Percentiles rank a stretch among this genome's conserved stretches.
Evolutionary conservation across 2,329 filamentous ascomycete species (phyloP).

Genomic region (Neonectria hederae): DNA sequence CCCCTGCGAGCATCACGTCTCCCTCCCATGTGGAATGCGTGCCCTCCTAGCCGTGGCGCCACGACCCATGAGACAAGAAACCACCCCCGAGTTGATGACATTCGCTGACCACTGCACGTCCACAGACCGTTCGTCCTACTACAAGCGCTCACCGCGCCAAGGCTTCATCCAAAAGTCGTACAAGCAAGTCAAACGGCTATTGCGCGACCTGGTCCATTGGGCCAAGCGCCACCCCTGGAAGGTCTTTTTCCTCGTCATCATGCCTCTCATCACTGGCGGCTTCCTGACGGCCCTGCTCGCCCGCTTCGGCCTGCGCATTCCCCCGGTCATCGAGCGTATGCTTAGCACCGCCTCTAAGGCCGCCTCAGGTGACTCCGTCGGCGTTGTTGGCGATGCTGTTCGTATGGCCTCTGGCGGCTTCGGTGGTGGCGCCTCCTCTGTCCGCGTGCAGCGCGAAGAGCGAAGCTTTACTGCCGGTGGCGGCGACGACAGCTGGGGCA

Average conservation of each 20-base stretch:
- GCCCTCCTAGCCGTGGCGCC: not conserved
- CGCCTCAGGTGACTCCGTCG: conserved; percentile 57
- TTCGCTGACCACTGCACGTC: conserved; percentile 8
- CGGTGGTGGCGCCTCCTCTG: conserved; percentile 35
- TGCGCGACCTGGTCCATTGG: conserved; percentile 84
- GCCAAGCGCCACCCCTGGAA: conserved; percentile 86
- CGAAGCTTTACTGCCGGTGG: conserved; percentile 47
- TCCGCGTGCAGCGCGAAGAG: conserved; percentile 46
- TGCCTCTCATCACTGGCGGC: conserved; percentile 88
- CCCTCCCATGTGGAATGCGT: conserved; percentile 1
- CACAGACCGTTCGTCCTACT: conserved; percentile 68
- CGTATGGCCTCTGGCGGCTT: conserved; percentile 58
- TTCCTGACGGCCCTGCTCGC: conserved; percentile 80
- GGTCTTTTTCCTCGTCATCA: conserved; percentile 85
- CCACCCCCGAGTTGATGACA: not conserved
- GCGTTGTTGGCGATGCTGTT: conserved; percentile 64
- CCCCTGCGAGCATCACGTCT: not conserved
- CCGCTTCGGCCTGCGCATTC: conserved; percentile 82
- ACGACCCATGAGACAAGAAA: conserved; percentile 2
- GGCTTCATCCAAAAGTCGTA: conserved; percentile 80
- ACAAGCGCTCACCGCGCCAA: conserved; percentile 82
- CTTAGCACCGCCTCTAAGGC: conserved; percentile 63
- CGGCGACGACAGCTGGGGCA: conserved; percentile 46
- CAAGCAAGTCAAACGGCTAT: conserved; percentile 78
- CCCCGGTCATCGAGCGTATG: conserved; percentile 68